A percentile compares a stretch with the other conserved stretches of the same genome.
phyloP scores from a whole-genome alignment of 2,329 filamentous ascomycete genomes.

The Colletotrichum horii region DNA sequence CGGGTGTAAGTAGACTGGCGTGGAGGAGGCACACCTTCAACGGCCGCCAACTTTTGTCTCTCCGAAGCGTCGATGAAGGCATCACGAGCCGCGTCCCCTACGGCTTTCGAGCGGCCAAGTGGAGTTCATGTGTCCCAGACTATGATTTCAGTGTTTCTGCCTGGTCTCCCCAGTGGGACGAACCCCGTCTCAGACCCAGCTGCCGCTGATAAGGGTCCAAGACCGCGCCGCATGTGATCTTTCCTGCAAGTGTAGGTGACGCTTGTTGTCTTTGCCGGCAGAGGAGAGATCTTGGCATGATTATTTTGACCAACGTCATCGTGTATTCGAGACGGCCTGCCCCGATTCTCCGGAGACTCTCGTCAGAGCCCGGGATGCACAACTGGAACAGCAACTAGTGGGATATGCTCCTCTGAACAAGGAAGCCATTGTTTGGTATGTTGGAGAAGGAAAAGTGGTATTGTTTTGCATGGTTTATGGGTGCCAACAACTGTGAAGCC shows the following conservation, averaged over 20 bases:
- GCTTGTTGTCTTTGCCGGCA: neutral
- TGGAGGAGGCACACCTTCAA: no score
- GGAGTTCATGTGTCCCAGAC: neutral
- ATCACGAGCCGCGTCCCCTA: neutral
- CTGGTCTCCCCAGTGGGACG: neutral
- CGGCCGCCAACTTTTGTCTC: neutral
- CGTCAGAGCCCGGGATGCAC: neutral
- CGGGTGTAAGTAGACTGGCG: neutral
- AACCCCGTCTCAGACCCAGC: neutral
- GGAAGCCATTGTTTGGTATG: no score
- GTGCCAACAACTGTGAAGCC: no score
- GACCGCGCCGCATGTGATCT: neutral
- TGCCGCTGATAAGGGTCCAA: neutral
- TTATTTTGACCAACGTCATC: neutral
- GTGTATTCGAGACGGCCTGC: neutral
- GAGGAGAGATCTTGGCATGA: neutral
- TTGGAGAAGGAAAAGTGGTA: no score
- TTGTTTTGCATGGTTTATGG: no score
- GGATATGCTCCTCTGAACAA: no score
- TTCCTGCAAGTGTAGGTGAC: neutral
- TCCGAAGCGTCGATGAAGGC: neutral
- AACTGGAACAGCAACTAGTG: no score
- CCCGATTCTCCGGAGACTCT: rapidly evolving
- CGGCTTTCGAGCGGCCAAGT: neutral
- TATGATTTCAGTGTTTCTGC: neutral